phyloP scores from a whole-genome alignment of 352 stramenopile species.

The Phytophthora cajani region DNA sequence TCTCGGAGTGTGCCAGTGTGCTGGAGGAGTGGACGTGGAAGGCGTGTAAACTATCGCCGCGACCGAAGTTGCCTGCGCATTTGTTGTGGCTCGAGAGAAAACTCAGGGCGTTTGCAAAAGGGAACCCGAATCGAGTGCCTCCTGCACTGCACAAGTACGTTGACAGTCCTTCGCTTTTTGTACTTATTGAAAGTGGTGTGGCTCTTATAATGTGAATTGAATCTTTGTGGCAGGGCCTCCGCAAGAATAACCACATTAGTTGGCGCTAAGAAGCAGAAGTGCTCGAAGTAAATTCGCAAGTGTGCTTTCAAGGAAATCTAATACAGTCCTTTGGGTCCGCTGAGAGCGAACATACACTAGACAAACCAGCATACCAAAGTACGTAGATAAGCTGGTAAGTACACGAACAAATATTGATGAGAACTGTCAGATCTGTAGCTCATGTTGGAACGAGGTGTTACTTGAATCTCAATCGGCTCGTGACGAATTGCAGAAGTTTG shows the following conservation, averaged over 20 bases:
- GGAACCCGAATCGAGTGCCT: background rate
- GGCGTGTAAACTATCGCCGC: background rate
- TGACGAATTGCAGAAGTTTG: too few species aligned
- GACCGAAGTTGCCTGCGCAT: background rate
- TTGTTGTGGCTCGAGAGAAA: background rate
- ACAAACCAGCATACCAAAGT: too few species aligned
- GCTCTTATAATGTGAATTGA: background rate
- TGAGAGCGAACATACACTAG: too few species aligned
- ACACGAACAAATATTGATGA: too few species aligned
- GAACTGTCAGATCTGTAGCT: too few species aligned
- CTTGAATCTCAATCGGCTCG: too few species aligned
- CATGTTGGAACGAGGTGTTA: too few species aligned
- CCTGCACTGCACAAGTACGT: background rate
- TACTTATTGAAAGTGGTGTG: background rate
- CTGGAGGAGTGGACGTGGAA: background rate
- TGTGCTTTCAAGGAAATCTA: background rate
- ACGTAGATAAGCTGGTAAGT: too few species aligned
- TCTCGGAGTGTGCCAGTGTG: background rate
- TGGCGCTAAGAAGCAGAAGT: slow-evolving; percentile 1
- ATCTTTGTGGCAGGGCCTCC: background rate
- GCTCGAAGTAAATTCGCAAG: background rate
- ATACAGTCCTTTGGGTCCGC: too few species aligned
- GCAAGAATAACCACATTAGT: background rate
- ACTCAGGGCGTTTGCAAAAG: background rate
- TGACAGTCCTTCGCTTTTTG: background rate